These are phyloP conservation scores for Vickermania ingenoplastis DNA, from an alignment of 208 protist genomes.

Conservation along the genomic window DNA sequence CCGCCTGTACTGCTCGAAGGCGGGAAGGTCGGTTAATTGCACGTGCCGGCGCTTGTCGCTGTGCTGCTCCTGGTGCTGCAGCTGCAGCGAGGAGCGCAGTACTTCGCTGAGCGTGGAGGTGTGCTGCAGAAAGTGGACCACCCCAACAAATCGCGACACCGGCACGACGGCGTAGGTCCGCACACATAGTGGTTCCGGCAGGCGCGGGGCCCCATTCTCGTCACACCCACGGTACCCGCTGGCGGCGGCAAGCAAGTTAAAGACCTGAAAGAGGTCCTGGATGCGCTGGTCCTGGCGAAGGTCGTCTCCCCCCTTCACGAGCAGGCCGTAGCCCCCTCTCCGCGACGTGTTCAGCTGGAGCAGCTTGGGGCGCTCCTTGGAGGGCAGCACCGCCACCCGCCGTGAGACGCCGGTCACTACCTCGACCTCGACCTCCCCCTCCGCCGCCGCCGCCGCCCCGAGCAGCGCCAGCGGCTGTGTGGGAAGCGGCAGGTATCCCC, in stretches of 20 bases:
- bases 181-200: conserved; percentile 21
- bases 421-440: not conserved
- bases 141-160: conserved; percentile 68
- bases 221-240: conserved; percentile 17
- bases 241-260: conserved; percentile 39
- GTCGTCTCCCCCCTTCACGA: conserved; percentile 94
- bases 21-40: not conserved
- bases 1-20: not conserved
- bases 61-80: not conserved
- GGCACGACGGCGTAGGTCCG: conserved; percentile 86
- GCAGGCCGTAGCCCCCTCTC: conserved; percentile 56
- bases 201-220: not conserved
- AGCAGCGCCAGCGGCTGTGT: not conserved
- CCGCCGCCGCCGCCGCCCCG: not conserved
- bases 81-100: conserved; percentile 6
- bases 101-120: conserved; percentile 61
- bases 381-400: conserved; percentile 63
- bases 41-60: not conserved
- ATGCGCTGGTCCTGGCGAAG: conserved; percentile 90
- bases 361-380: conserved; percentile 80
- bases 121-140: conserved; percentile 87
- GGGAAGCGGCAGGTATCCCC: not conserved
- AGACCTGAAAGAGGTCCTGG: conserved; percentile 81
- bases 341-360: conserved; percentile 76
- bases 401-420: conserved; percentile 36